Conservation (phyloP, 805 yeast genomes). For the Hanseniaspora valbyensis region DNA sequence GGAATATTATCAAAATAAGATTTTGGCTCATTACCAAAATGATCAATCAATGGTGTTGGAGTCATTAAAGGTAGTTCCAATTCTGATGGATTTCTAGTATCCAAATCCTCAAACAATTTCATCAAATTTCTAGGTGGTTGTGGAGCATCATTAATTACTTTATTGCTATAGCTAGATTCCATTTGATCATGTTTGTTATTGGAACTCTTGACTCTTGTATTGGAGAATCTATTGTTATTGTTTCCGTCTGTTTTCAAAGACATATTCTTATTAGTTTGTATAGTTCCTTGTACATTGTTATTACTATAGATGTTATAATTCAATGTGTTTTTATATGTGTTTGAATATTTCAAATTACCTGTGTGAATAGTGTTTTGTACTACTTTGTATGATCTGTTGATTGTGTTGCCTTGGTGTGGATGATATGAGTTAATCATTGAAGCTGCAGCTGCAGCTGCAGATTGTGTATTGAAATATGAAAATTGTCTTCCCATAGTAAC, state of each 20-base stretch:
- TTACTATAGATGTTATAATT: slow-evolving; percentile 18
- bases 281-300: slow-evolving; percentile 16
- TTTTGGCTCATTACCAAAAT: slow-evolving; percentile 10
- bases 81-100: slow-evolving; percentile 2
- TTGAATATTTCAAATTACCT: slow-evolving; percentile 2
- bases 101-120: slow-evolving; percentile 45
- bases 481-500: slow-evolving; percentile 7
- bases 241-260: background rate
- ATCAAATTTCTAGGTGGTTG: slow-evolving; percentile 61
- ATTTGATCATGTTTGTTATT: slow-evolving; percentile 26
- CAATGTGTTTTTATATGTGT: slow-evolving; percentile 11
- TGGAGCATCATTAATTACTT: slow-evolving; percentile 16
- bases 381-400: slow-evolving; percentile 22
- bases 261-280: slow-evolving; percentile 18
- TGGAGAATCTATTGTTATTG: slow-evolving; percentile 19
- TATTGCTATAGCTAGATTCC: background rate
- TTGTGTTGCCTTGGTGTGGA: slow-evolving; percentile 26
- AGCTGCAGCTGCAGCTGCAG: slow-evolving; percentile 22
- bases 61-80: slow-evolving; percentile 11
- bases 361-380: background rate
- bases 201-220: slow-evolving; percentile 27
- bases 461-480: slow-evolving; percentile 11
- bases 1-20: slow-evolving; percentile 12
- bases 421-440: slow-evolving; percentile 22
- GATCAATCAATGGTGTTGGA: slow-evolving; percentile 13